Evolutionary conservation across 23 red algal species (phyloP), one percentile per base, ranked within the genome.

Genomic region (Chondrus crispus): DNA sequence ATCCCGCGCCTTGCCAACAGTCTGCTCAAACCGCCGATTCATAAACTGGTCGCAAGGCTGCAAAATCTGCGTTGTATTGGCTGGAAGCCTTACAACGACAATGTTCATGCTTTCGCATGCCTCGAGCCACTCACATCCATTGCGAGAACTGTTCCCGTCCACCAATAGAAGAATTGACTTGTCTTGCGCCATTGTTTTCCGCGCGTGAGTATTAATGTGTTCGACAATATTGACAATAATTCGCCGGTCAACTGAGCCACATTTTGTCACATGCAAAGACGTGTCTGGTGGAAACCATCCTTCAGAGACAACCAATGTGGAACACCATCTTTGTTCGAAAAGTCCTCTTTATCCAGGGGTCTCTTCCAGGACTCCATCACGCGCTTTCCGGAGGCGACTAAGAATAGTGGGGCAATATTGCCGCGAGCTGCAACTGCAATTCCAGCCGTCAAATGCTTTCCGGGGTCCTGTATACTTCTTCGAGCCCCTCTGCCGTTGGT

Each of bases 371-470:
- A 22, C 2, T 46, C 5, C 75, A 80, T 80, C 41, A 29, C 39
- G 30, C 5, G 46, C 20, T 55, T 80, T 32, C 46, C 47, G 12
- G 75, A 41, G 2, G 28, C 38, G 2, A 80, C 40, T 7, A 80
- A 2, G 5, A 80, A 35, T 20, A 80, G 19, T 2, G 47, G 42
- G 41, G 75, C 75, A 10, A 55, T 5, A 35, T 80, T 4, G 28
- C 75, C 75, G 32, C 48, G 48, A 19, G 75, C 75, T 16, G 75
- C 53, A 13, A 49, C 28, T 4, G 41, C 41, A 18, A 80, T 80
- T 13, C 46, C 75, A 5, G 75, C 75, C 3, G 75, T 80, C 11
- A 80, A 46, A 28, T 80, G 75, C 47, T 80, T 80, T 7, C 75
- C 75, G 40, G 35, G n/a, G 2, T 80, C 75, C 47, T 80, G 53